These are phyloP conservation scores for Cenchrus americanus DNA, from an alignment of 176 grass and related monocot species.

Conservation along the genomic window DNA sequence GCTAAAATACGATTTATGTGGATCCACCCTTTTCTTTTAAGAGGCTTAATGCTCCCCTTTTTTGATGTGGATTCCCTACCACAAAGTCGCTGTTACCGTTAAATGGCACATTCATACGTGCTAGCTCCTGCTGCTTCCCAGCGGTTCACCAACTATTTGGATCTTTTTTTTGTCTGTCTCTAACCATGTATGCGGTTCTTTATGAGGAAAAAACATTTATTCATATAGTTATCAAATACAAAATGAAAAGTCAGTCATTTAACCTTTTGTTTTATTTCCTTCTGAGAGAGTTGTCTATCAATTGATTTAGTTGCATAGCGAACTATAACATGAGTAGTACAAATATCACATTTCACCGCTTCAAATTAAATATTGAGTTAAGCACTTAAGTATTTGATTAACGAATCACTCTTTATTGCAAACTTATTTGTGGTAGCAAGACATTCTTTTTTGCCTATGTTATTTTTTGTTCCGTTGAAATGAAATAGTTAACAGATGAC, in stretches of 20 bases:
- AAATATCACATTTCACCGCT: background rate
- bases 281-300: background rate
- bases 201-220: background rate
- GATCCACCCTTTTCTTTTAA: background rate
- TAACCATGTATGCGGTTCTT: background rate
- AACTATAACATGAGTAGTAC: background rate
- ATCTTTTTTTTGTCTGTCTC: background rate
- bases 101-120: constrained; percentile 17
- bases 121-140: constrained; percentile 17
- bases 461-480: background rate
- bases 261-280: constrained; percentile 14
- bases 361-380: constrained; percentile 9
- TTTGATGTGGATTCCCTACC: constrained; percentile 38
- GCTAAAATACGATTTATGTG: constrained; percentile 18
- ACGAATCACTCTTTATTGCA: constrained; percentile 7
- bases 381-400: background rate
- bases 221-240: background rate
- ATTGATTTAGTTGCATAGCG: constrained; percentile 5
- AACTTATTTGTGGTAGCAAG: background rate
- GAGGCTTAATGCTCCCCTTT: background rate
- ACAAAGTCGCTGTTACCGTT: constrained; percentile 8
- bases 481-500: background rate
- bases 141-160: background rate
- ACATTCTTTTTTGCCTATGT: background rate
- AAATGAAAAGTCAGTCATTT: background rate